A percentile compares a stretch with the other conserved stretches of the same genome.
These are phyloP conservation scores for Plenodomus biglobosus DNA, from an alignment of 2,329 filamentous ascomycete genomes.

Conservation along the genomic window DNA sequence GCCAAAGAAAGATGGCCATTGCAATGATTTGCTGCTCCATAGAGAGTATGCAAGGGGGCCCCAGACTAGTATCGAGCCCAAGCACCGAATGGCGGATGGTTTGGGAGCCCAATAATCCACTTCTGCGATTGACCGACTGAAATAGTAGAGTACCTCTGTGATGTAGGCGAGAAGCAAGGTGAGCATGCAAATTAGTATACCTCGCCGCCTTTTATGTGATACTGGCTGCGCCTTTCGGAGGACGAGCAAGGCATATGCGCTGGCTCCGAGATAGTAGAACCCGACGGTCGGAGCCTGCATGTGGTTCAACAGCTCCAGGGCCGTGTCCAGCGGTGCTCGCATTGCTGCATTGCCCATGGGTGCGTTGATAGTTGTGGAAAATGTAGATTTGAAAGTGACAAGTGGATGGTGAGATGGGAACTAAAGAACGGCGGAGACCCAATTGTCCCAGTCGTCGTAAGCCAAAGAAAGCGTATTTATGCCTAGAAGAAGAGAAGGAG, in stretches of 20 bases:
- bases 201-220: constrained; percentile 25
- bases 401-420: neutral
- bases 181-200: constrained; percentile 16
- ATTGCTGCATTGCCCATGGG: constrained; percentile 14
- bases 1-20: constrained; percentile 41
- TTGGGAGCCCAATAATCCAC: constrained; percentile 35
- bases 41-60: constrained; percentile 27
- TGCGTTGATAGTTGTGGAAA: neutral
- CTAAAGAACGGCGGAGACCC: neutral
- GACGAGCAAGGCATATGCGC: constrained; percentile 29
- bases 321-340: constrained; percentile 16
- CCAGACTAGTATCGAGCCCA: constrained; percentile 42
- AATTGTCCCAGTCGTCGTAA: neutral
- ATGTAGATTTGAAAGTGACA: neutral
- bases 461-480: neutral
- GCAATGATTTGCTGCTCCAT: constrained; percentile 23
- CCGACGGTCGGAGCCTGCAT: constrained; percentile 37
- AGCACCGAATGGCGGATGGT: constrained; percentile 36
- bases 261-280: constrained; percentile 34
- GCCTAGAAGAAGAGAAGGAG: neutral
- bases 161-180: constrained; percentile 28
- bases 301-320: constrained; percentile 36
- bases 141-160: constrained; percentile 39
- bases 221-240: constrained; percentile 36
- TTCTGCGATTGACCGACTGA: constrained; percentile 33